Evolutionary conservation across 2,329 filamentous ascomycete species (phyloP).

Genomic region (Epichloe bromicola): DNA sequence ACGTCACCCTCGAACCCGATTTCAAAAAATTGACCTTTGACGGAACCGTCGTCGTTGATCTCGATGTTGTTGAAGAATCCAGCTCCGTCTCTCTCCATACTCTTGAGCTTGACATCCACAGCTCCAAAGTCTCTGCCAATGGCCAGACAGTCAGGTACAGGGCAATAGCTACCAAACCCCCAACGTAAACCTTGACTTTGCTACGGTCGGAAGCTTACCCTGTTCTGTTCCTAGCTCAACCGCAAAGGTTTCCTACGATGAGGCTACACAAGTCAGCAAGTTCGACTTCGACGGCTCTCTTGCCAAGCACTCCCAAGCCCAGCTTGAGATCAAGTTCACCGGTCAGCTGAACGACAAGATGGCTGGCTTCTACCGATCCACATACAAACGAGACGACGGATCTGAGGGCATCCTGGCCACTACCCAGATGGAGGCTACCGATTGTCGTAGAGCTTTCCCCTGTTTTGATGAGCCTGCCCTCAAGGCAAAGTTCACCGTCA

Average conservation of each 20-base stretch:
- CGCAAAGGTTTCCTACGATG: constrained; percentile 54
- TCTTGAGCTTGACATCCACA: constrained; percentile 69
- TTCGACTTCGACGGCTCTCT: constrained; percentile 65
- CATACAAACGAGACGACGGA: constrained; percentile 74
- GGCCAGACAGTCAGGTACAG: constrained; percentile 36
- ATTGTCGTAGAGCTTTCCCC: constrained; percentile 83
- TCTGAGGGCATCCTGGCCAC: constrained; percentile 73
- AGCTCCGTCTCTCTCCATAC: constrained; percentile 80
- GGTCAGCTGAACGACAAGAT: constrained; percentile 84
- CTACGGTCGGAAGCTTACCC: background rate
- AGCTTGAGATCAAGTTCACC: constrained; percentile 47
- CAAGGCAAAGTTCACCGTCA: constrained; percentile 87
- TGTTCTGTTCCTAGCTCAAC: constrained; percentile 7
- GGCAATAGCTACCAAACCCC: background rate
- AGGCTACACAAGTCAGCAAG: constrained; percentile 68
- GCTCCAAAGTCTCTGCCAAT: constrained; percentile 35
- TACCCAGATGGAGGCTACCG: constrained; percentile 92
- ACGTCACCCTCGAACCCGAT: constrained; percentile 82
- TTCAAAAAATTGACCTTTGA: constrained; percentile 79
- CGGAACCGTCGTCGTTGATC: constrained; percentile 67
- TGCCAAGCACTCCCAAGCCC: constrained; percentile 61
- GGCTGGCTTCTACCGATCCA: constrained; percentile 94
- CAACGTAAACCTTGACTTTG: too few relatives aligned
- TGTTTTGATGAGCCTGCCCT: constrained; percentile 94
- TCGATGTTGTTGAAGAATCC: constrained; percentile 76